Base-by-base conservation (phyloP, 2,329 filamentous ascomycete species). In the Aspergillus sp. region DNA sequence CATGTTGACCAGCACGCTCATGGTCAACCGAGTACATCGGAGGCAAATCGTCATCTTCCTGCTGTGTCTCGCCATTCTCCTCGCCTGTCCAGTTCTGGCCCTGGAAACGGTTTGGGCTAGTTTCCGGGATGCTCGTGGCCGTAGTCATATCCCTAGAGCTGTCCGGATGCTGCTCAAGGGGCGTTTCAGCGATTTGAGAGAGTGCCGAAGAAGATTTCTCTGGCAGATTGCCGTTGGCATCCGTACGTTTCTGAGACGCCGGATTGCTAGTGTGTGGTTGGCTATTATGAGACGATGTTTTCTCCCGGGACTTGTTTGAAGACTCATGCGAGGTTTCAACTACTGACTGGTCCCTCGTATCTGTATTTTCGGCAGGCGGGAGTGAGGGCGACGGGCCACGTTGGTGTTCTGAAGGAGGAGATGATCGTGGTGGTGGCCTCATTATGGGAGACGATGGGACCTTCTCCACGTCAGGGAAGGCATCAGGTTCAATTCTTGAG, bases 171-270 rank as follows among this genome's bases (percentile, higher is more conserved):
- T 42, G 45, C 15, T 53, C 49, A 26, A 59, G 41, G 13, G 61
- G 61, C 4, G 61, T 64, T 40, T 64, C 59, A 13, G 49, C 52
- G n/a, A 63, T 47, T 22, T 50, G 54, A 15, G 60, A 62, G 6
- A 52, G 54, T 48, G 62, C 55, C 8, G 58, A 61, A 4, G 58
- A 61, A 5, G 49, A 43, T 32, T 60, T 58, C 7, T 44, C 49
- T 13, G 32, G 44, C 15, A 19, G 15, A 24, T 43, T 44, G 6
- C 37, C 36, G 7, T 33, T 30, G 12, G 35, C 32, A 5, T 25
- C 37, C 17, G 29, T 8, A 19, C 15, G 12, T 11, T 33, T 38
- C 12, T 39, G 36, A 5, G 33, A 33, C 11, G 22, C 30, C 7
- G 33, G 25, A 17, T 47, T 44, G 33, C 34, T 47, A 13, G 45